Evolutionary conservation across 1,139 yeast species (phyloP).

Genomic region (Dujonia santamariae): DNA sequence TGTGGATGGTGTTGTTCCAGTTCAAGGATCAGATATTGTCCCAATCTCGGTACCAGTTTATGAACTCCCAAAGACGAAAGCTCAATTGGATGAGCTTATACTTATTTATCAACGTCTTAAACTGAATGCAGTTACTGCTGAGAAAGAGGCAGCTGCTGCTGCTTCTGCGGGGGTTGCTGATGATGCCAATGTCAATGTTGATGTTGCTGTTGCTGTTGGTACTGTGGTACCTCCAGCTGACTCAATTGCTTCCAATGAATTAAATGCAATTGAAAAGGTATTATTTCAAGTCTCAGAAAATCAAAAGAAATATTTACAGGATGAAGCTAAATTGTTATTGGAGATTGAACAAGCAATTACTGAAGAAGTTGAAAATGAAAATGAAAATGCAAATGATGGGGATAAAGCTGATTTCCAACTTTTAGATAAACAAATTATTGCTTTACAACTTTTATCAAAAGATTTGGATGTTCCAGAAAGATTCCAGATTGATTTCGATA

Average conservation of each 20-base stretch:
- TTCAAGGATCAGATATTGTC: not conserved
- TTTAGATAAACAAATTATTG: slow-evolving; percentile 66
- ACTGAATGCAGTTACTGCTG: not conserved
- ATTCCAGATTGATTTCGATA: slow-evolving; percentile 24
- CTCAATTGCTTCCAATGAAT: too few relatives aligned
- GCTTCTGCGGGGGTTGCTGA: not conserved
- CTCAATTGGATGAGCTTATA: slow-evolving; percentile 29
- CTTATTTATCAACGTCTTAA: slow-evolving; percentile 29
- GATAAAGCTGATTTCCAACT: slow-evolving; percentile 45
- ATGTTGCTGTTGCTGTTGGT: not conserved
- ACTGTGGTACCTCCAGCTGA: not conserved
- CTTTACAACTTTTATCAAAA: slow-evolving; percentile 72
- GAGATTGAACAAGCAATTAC: slow-evolving; percentile 12
- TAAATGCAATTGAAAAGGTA: slow-evolving; percentile 27
- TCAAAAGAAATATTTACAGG: slow-evolving; percentile 24
- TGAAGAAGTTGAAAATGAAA: too few relatives aligned
- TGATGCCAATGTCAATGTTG: not conserved
- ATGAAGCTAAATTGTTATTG: slow-evolving; percentile 22
- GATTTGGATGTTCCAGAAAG: slow-evolving; percentile 72
- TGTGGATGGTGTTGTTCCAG: too few relatives aligned
- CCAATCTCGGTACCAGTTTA: slow-evolving; percentile 10
- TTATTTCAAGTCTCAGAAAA: slow-evolving; percentile 28
- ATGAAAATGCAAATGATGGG: too few relatives aligned
- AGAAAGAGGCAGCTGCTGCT: not conserved
- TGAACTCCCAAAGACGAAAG: slow-evolving; percentile 26